Evolutionary conservation across 2,329 filamentous ascomycete species (phyloP).

Genomic region (Aspergillus sp.): DNA sequence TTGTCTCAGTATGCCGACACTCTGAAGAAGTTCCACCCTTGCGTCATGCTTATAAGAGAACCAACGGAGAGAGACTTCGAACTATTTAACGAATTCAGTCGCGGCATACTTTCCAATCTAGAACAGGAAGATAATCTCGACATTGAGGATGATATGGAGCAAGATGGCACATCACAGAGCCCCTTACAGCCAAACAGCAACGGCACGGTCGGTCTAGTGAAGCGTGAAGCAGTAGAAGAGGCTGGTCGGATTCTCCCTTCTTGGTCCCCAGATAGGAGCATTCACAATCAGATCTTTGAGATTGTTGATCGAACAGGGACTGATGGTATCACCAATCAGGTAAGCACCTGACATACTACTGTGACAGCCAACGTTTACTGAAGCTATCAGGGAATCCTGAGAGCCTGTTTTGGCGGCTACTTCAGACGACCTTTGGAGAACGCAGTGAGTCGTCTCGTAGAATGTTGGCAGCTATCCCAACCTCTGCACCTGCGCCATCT

Average conservation of each 20-base stretch:
- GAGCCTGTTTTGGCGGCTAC: conserved; percentile 50
- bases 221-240: conserved; percentile 29
- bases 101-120: conserved; percentile 28
- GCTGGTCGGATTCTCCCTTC: conserved; percentile 47
- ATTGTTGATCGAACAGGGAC: conserved; percentile 50
- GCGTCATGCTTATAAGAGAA: conserved; percentile 47
- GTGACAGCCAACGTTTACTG: conserved; percentile 2
- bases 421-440: conserved; percentile 59
- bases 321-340: conserved; percentile 52
- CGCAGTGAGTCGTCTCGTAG: conserved; percentile 53
- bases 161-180: conserved; percentile 18
- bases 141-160: conserved; percentile 39
- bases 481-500: conserved; percentile 59
- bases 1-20: conserved; percentile 43
- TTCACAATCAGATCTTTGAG: conserved; percentile 56
- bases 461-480: conserved; percentile 61
- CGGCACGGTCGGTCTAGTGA: conserved; percentile 21
- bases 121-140: conserved; percentile 33
- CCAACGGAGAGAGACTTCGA: conserved; percentile 42
- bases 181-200: conserved; percentile 4
- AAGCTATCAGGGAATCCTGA: conserved; percentile 40
- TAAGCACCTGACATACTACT: conserved; percentile 22
- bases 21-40: conserved; percentile 41
- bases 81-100: conserved; percentile 42
- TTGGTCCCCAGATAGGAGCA: conserved; percentile 57